Evolutionary conservation across 176 grass and related monocot species (phyloP).

Genomic region (Olyra latifolia): DNA sequence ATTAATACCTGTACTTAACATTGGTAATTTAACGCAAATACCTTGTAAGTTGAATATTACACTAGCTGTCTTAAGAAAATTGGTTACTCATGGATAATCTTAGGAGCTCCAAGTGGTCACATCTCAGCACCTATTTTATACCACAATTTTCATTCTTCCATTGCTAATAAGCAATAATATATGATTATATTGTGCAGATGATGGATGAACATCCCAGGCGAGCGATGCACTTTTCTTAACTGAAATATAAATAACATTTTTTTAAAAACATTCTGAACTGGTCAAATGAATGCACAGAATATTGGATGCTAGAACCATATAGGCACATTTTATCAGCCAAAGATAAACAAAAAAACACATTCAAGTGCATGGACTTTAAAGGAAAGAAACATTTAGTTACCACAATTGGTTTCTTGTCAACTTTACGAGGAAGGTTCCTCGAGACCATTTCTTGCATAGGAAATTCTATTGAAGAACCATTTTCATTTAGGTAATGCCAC

Average conservation of each 20-base stretch:
- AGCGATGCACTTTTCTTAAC: slow-evolving; percentile 14
- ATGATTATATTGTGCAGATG: neutral
- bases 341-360: neutral
- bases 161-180: neutral
- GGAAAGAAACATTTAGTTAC: slow-evolving; percentile 30
- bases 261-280: neutral
- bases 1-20: slow-evolving; percentile 1
- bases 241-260: neutral
- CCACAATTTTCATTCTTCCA: neutral
- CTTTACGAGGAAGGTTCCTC: slow-evolving; percentile 64
- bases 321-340: neutral
- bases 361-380: neutral
- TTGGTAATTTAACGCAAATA: neutral
- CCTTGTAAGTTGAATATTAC: neutral
- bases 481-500: slow-evolving; percentile 69
- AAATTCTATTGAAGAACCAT: slow-evolving; percentile 36
- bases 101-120: neutral
- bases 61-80: neutral
- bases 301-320: neutral
- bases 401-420: slow-evolving; percentile 54
- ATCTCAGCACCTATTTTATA: neutral
- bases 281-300: neutral
- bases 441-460: slow-evolving; percentile 56
- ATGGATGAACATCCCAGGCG: neutral
- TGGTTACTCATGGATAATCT: neutral